Base-by-base conservation (phyloP, 257 asterid genomes). In the Prunella vulgaris region DNA sequence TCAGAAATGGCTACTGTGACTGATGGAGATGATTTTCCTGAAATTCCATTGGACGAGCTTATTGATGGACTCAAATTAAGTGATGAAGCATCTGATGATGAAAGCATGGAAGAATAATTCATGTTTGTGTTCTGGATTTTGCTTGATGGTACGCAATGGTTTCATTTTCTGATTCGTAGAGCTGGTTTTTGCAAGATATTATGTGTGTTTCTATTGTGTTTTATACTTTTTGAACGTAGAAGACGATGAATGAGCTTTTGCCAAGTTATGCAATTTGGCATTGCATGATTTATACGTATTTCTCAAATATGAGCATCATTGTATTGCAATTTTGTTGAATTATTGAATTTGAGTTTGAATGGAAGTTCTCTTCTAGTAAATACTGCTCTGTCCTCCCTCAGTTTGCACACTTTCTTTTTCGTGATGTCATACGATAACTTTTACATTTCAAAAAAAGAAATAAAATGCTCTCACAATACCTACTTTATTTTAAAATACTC, bases 1-100 rank as follows among this genome's bases (percentile, higher is more conserved):
- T 81, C 84, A 14, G 86, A 83, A 66, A 73, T 78, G 85, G 84
- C 82, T 20, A 79, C 87, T 9, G 44, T 60, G 35, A 40, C 77
- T 56, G 79, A 81, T 27, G 83, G 85, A 4, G 87, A 80, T 12
- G 85, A 80, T 38, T n/a, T 61, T 61, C 83, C 87, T 42, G 37
- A 73, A 17, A 63, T 80, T 9, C 83, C 81, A 1, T 56, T 77
- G 66, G 81, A 83, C 5, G 85, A 80, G 76, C 68, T 79, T 80
- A 77, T 77, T n/a, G 85, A 65, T 6, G 78, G 75, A 57, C 85
- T 83, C 14, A 81, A 75, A 4, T 27, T 83, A 21, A 62, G 58
- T 15, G 81, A 77, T 66, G 76, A 18, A 13, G 83, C 64, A 18
- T 56, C 0, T 2, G 59, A 4, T 46, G 80, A 69, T 46, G 85